Conservation (phyloP, 208 protist species). For the Acanthamoeba divionensis region DNA sequence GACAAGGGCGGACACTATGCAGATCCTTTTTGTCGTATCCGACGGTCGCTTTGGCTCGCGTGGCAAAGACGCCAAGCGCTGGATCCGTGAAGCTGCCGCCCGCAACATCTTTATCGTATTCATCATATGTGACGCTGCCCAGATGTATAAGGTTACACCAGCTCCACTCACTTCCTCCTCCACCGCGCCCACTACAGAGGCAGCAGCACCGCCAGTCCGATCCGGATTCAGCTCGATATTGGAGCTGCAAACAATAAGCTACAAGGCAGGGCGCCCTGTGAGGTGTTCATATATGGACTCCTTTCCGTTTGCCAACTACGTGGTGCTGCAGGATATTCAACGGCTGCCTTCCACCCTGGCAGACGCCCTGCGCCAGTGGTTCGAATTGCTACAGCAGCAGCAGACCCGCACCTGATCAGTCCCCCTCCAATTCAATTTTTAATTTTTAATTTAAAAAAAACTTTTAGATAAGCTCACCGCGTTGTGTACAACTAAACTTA, state of each 20-base stretch:
- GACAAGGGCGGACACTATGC: constrained; percentile 85
- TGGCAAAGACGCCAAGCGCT: constrained; percentile 46
- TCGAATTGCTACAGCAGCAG: constrained; percentile 85
- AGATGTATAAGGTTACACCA: not conserved
- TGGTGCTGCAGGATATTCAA: constrained; percentile 95
- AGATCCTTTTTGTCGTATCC: constrained; percentile 96
- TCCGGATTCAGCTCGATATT: constrained; percentile 19
- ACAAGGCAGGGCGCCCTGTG: not conserved
- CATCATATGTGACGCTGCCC: constrained; percentile 37
- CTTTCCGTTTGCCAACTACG: constrained; percentile 99
- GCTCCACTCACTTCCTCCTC: no score
- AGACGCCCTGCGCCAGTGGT: constrained; percentile 98
- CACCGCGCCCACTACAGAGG: no score
- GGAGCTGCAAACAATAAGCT: constrained; percentile 37
- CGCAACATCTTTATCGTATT: constrained; percentile 52
- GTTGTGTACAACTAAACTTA: no score
- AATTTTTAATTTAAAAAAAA: no score
- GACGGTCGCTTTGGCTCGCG: constrained; percentile 90
- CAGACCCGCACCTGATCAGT: no score
- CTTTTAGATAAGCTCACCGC: no score
- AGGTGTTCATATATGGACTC: constrained; percentile 93
- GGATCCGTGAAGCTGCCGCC: constrained; percentile 36
- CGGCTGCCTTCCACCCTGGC: constrained; percentile 94
- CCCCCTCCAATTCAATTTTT: no score
- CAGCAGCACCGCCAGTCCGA: not conserved